Percentiles rank a stretch among this genome's conserved stretches.
Conservation (phyloP, 169 alveolate genomes). For the Plasmodium adleri region DNA sequence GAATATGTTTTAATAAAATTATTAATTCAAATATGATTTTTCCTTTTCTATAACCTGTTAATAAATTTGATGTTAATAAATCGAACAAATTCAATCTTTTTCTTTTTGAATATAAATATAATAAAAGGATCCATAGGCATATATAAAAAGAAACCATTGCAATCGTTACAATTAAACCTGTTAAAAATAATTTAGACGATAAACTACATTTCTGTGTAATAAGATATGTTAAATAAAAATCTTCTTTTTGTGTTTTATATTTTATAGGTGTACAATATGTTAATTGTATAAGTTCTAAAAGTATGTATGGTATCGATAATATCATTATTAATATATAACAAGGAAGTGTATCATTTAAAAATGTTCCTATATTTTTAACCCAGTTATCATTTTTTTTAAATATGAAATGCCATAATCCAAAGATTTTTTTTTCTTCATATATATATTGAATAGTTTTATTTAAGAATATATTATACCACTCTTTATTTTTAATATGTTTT, state of each 20-base stretch:
- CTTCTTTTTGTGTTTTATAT: constrained; percentile 43
- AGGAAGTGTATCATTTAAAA: constrained; percentile 66
- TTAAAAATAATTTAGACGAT: constrained; percentile 23
- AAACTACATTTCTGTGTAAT: constrained; percentile 65
- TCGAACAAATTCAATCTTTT: constrained; percentile 18
- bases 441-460: constrained; percentile 70
- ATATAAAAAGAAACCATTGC: constrained; percentile 14
- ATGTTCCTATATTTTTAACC: constrained; percentile 15
- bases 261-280: constrained; percentile 48
- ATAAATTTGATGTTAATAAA: constrained; percentile 33
- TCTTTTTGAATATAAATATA: constrained; percentile 42
- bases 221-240: constrained; percentile 68
- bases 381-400: constrained; percentile 47
- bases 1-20: constrained; percentile 43
- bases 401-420: constrained; percentile 74
- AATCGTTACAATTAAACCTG: constrained; percentile 18
- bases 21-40: constrained; percentile 57
- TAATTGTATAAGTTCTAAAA: constrained; percentile 56
- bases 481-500: constrained; percentile 24
- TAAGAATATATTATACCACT: constrained; percentile 28
- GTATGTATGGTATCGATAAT: constrained; percentile 47
- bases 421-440: constrained; percentile 40
- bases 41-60: constrained; percentile 73
- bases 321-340: constrained; percentile 45
- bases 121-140: constrained; percentile 12